A percentile compares a stretch with the other conserved stretches of the same genome.
Evolutionary conservation across 1,284 basidiomycete genomes (phyloP).

Genomic region (Marasmius tenuissimus): DNA sequence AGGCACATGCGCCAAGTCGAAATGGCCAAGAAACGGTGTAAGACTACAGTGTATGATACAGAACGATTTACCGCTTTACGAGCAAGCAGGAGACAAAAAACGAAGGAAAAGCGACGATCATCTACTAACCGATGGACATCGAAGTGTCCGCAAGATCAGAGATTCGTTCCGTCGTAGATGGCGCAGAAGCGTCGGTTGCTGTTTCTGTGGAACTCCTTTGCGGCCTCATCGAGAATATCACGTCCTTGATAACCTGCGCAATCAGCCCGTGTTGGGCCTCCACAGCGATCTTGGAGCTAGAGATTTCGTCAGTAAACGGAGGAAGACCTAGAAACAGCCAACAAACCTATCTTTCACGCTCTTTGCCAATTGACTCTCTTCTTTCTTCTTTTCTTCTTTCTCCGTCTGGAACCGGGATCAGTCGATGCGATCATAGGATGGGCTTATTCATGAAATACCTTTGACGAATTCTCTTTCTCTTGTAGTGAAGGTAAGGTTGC

Average conservation of each 20-base stretch:
- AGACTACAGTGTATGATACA: neutral
- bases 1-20: no score
- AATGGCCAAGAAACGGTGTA: no score
- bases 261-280: conserved; percentile 93
- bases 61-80: neutral
- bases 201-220: conserved; percentile 19
- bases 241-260: conserved; percentile 86
- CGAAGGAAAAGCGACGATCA: conserved; percentile 3
- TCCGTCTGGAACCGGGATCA: conserved; percentile 36
- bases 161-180: conserved; percentile 18
- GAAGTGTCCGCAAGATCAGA: conserved; percentile 33
- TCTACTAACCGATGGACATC: conserved; percentile 34
- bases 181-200: conserved; percentile 10
- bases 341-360: conserved; percentile 76
- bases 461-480: conserved; percentile 40
- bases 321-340: no score
- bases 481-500: conserved; percentile 52
- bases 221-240: conserved; percentile 74
- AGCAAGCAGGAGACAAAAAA: neutral
- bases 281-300: conserved; percentile 79
- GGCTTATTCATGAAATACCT: conserved; percentile 23
- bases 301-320: neutral
- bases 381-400: conserved; percentile 75
- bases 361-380: conserved; percentile 77
- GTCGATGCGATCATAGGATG: conserved; percentile 3